A percentile compares a stretch with the other conserved stretches of the same genome.
Conservation (phyloP, 2,329 filamentous ascomycete species). For the Pseudogymnoascus sp. region DNA sequence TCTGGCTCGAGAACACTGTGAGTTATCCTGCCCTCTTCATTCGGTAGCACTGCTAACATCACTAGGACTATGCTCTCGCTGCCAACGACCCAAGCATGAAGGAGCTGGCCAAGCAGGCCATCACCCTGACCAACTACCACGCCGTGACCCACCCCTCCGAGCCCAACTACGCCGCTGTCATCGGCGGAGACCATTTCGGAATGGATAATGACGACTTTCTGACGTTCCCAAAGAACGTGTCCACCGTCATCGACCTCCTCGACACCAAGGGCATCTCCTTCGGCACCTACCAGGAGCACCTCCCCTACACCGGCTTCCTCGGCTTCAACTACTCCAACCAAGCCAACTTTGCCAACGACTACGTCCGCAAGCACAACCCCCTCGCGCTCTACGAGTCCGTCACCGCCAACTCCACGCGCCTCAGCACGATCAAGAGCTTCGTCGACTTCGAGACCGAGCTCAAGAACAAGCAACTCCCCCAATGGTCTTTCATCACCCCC, state of each 20-base stretch:
- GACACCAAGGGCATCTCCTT: constrained; percentile 41
- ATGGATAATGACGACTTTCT: constrained; percentile 47
- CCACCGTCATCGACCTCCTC: constrained; percentile 43
- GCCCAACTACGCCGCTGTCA: constrained; percentile 56
- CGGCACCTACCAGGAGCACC: constrained; percentile 49
- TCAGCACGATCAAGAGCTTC: constrained; percentile 56
- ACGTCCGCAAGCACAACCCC: constrained; percentile 58
- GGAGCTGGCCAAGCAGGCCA: constrained; percentile 46
- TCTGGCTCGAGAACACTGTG: constrained; percentile 57
- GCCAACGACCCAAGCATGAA: constrained; percentile 32
- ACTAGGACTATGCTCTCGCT: constrained; percentile 21
- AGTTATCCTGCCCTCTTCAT: neutral
- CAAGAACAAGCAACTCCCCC: constrained; percentile 48
- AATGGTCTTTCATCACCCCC: constrained; percentile 57
- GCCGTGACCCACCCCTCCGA: constrained; percentile 53
- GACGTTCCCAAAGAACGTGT: constrained; percentile 35
- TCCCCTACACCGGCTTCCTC: constrained; percentile 42
- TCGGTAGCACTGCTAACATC: too few relatives aligned
- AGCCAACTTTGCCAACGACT: constrained; percentile 48
- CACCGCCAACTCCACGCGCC: constrained; percentile 41
- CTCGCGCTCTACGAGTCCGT: constrained; percentile 48
- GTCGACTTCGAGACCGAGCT: constrained; percentile 54
- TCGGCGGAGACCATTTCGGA: constrained; percentile 50
- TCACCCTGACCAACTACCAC: constrained; percentile 46
- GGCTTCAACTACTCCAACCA: constrained; percentile 45